Evolutionary conservation across 352 stramenopile species (phyloP).

Genomic region (Phytophthora boehmeriae): DNA sequence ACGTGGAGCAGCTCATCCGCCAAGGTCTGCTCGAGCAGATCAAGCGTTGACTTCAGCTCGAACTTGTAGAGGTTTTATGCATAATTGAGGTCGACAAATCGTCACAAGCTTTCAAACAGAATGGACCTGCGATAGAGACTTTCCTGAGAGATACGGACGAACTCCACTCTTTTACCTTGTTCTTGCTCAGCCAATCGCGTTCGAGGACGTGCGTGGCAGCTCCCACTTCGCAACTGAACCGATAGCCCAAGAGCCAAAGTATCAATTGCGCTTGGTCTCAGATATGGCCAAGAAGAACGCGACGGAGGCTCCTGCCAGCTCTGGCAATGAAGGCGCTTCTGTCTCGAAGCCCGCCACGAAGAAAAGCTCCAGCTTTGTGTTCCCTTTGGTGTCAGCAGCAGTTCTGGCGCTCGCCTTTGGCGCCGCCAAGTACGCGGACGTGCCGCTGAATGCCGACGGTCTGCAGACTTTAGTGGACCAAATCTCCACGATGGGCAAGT

Average conservation of each 20-base stretch:
- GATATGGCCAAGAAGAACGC: conserved; percentile 8
- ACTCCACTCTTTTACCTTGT: no score
- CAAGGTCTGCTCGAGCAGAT: conserved; percentile 88
- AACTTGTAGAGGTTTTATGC: conserved; percentile 1
- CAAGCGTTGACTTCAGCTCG: conserved; percentile 47
- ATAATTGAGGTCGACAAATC: background rate
- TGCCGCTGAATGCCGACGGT: conserved; percentile 25
- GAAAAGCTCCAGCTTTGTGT: conserved; percentile 19
- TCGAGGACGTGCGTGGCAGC: conserved; percentile 10
- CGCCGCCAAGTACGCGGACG: conserved; percentile 32
- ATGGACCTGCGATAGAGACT: no score
- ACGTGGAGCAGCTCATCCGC: conserved; percentile 86
- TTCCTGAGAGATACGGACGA: no score
- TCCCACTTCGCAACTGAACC: conserved; percentile 2
- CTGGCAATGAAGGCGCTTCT: conserved; percentile 8
- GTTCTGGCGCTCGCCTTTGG: conserved; percentile 29
- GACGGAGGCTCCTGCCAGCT: background rate
- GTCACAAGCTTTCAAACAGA: no score
- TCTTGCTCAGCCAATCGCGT: conserved; percentile 30
- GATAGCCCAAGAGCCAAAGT: conserved; percentile 6
- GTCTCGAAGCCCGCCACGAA: conserved; percentile 13
- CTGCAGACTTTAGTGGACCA: conserved; percentile 25
- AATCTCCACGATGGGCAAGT: conserved; percentile 13
- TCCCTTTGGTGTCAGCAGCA: conserved; percentile 30
- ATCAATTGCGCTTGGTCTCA: conserved; percentile 23